Evolutionary conservation across 768 basidiomycete species (phyloP), one percentile per base, ranked within the genome.

Genomic region (Cystofilobasidium capitatum): DNA sequence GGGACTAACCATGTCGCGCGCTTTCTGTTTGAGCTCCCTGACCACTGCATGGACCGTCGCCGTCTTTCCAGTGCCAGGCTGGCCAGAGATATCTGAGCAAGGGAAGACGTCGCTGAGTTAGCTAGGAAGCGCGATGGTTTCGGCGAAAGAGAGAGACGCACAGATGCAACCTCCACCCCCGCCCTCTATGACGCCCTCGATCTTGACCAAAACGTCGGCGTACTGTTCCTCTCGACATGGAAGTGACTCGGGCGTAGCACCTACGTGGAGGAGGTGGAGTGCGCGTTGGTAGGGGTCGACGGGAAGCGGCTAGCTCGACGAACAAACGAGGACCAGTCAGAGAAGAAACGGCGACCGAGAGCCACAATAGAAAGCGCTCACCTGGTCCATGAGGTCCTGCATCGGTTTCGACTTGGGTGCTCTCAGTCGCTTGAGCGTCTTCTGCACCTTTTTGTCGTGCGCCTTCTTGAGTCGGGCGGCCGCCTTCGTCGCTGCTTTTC

Each of bases 11-110:
- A 84, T 85, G 64, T 84, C 81, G 74, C 88, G 83, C 1, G 92
- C 92, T 84, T 93, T 89, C 44, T 86, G 82, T 74, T 90, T 92
- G 14, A 98, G 81, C 74, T 94, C 89, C 42, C 89, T 83, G 37
- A 98, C 84, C 31, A 96, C 87, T 0, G 88, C 88, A 72, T 97
- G 93, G 0, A 98, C 92, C 0, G 96, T 98, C 0, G 96, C 96
- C 0, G 96, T 99, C 79, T 98, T 99, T 12, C 96, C 94, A 2
- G 94, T 98, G 9, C 96, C 94, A n/a, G 94, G 96, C 9, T 97
- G 91, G 12, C 96, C 94, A 9, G 93, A 92, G 58, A 98, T 96
- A 77, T 98, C 93, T 97, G 45, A 12, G 63, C 17, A 67, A 51
- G 37, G 33, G 9, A n/a, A 40, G 35, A 16, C 24, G 33, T 59